A percentile compares a stretch with the other conserved stretches of the same genome.
phyloP scores from a whole-genome alignment of 768 basidiomycete genomes.

The Boletales sp. region DNA sequence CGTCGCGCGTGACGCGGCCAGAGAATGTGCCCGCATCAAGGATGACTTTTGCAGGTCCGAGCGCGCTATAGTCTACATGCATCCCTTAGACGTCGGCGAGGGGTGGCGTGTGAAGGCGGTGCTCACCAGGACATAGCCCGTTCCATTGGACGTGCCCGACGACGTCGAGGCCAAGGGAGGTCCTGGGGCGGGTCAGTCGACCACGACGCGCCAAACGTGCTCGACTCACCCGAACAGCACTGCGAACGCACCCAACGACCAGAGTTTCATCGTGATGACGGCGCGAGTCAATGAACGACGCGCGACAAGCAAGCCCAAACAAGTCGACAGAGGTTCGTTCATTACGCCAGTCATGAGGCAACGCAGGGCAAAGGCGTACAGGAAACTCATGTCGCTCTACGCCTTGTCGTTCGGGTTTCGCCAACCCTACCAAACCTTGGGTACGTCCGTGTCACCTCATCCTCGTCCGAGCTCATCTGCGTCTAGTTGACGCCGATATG shows the following conservation, averaged over 20 bases:
- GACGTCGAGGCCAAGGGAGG: conserved; percentile 49
- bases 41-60: conserved; percentile 56
- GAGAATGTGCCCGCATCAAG: conserved; percentile 56
- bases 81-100: conserved; percentile 6
- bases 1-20: conserved; percentile 53
- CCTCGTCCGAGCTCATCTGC: conserved; percentile 3
- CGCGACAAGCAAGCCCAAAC: conserved; percentile 20
- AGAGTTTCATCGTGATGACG: conserved; percentile 15
- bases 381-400: conserved; percentile 91
- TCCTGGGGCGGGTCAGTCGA: conserved; percentile 7
- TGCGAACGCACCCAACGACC: conserved; percentile 4
- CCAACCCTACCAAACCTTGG: conserved; percentile 89
- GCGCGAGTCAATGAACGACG: not conserved
- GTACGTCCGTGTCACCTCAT: conserved; percentile 40
- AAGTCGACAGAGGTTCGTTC: not conserved
- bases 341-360: conserved; percentile 65
- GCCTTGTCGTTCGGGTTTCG: conserved; percentile 84
- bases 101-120: conserved; percentile 2
- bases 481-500: conserved; percentile 80
- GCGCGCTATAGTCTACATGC: conserved; percentile 33
- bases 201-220: not conserved
- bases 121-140: conserved; percentile 58
- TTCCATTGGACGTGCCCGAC: conserved; percentile 67
- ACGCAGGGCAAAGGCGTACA: conserved; percentile 92
- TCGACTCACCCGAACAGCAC: conserved; percentile 14